phyloP scores from a whole-genome alignment of 371 early-diverging fungal species.

The Haplosporangium sp. region DNA sequence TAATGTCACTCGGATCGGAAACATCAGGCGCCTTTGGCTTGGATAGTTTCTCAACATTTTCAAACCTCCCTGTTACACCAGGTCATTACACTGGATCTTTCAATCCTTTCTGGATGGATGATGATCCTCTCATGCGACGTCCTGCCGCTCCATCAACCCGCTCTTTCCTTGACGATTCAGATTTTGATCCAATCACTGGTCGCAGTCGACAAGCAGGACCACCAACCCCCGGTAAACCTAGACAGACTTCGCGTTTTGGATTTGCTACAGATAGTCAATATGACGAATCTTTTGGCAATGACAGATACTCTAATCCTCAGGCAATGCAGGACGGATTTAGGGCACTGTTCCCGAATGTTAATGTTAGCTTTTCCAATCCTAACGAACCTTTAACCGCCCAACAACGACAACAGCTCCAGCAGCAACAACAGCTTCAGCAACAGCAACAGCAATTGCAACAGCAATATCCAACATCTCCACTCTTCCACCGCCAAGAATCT shows the following conservation, averaged over 20 bases:
- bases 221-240: slow-evolving; percentile 52
- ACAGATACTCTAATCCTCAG: slow-evolving; percentile 33
- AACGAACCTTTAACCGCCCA: slow-evolving; percentile 56
- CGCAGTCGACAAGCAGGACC: slow-evolving; percentile 40
- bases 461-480: slow-evolving; percentile 34
- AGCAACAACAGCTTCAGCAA: slow-evolving; percentile 27
- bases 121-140: slow-evolving; percentile 47
- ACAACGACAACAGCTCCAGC: slow-evolving; percentile 40
- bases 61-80: slow-evolving; percentile 46
- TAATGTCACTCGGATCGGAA: slow-evolving; percentile 20
- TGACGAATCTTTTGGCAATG: slow-evolving; percentile 26
- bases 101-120: slow-evolving; percentile 57
- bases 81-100: slow-evolving; percentile 57
- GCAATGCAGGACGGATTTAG: slow-evolving; percentile 71
- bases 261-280: slow-evolving; percentile 56
- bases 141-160: slow-evolving; percentile 33
- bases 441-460: slow-evolving; percentile 38
- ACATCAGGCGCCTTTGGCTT: slow-evolving; percentile 38
- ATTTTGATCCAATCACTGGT: slow-evolving; percentile 33
- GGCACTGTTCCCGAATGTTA: slow-evolving; percentile 77
- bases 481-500: slow-evolving; percentile 33
- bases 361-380: slow-evolving; percentile 71
- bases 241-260: slow-evolving; percentile 59
- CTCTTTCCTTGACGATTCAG: slow-evolving; percentile 29
- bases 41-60: slow-evolving; percentile 45